Conservation (phyloP, 2,329 filamentous ascomycete genomes). For the Colletotrichum sp. region DNA sequence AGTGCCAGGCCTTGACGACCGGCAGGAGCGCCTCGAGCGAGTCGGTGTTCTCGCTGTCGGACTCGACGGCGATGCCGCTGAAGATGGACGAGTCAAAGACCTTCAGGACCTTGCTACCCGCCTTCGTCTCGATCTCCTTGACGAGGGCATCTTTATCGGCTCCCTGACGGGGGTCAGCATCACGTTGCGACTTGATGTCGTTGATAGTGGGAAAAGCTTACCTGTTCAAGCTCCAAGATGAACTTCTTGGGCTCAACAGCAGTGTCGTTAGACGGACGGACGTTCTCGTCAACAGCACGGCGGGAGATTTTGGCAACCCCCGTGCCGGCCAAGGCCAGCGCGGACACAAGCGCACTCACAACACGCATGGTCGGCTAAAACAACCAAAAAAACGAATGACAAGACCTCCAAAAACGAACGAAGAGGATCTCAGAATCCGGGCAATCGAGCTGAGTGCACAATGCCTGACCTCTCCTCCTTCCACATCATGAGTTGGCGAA, state of each 20-base stretch:
- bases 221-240: constrained; percentile 16
- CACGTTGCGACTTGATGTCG: no score
- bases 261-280: constrained; percentile 1
- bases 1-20: constrained; percentile 20
- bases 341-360: constrained; percentile 1
- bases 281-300: neutral
- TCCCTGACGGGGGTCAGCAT: neutral
- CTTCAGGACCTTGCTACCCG: constrained; percentile 14
- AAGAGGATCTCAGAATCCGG: neutral
- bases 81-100: constrained; percentile 35
- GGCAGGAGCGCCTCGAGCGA: constrained; percentile 17
- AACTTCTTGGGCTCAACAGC: constrained; percentile 17
- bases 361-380: constrained; percentile 3
- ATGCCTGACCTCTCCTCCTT: neutral
- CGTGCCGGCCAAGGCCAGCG: constrained; percentile 11
- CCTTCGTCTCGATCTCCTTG: constrained; percentile 1
- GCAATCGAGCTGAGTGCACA: neutral
- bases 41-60: constrained; percentile 20
- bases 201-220: neutral
- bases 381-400: neutral
- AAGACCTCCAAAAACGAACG: neutral
- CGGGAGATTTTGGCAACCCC: neutral
- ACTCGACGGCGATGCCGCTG: constrained; percentile 21
- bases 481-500: neutral
- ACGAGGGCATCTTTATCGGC: constrained; percentile 16